A percentile compares a stretch with the other conserved stretches of the same genome.
Conservation (phyloP, 495 filamentous ascomycete species). For the Hypoxylon crocopeplum region DNA sequence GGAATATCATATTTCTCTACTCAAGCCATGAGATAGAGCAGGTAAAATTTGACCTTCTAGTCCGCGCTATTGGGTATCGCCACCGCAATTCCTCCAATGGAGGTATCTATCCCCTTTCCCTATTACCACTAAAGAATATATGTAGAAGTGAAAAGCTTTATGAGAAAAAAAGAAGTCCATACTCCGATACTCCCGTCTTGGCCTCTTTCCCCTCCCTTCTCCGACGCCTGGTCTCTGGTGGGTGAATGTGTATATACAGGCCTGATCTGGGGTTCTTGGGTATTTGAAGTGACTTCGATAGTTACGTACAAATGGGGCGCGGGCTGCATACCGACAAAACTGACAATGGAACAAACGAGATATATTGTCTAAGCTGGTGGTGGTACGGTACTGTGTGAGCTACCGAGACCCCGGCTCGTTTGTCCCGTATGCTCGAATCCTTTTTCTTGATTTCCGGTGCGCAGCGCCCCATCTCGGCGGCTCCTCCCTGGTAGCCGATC, state of each 20-base stretch:
- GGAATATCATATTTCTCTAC: conserved; percentile 14
- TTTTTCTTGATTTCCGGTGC: background rate
- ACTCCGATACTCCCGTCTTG: background rate
- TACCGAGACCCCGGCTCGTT: conserved; percentile 25
- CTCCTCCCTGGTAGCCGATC: background rate
- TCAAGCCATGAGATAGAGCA: conserved; percentile 6
- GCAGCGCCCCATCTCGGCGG: conserved; percentile 6
- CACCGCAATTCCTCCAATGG: background rate
- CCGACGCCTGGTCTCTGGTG: conserved; percentile 13
- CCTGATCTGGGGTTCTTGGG: background rate
- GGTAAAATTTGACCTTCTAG: conserved; percentile 12
- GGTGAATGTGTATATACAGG: conserved; percentile 19
- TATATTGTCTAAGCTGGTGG: conserved; percentile 37
- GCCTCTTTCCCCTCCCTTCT: background rate
- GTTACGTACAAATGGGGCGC: conserved; percentile 20
- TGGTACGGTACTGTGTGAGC: conserved; percentile 37
- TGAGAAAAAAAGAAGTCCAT: conserved; percentile 8
- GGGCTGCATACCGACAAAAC: conserved; percentile 11
- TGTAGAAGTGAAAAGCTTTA: conserved; percentile 11
- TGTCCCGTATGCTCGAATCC: conserved; percentile 21
- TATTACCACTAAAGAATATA: conserved; percentile 24
- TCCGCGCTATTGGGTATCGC: conserved; percentile 36
- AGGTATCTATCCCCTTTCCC: background rate
- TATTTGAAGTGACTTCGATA: background rate
- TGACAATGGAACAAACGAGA: conserved; percentile 26